Conservation (phyloP, 106 monocot genomes). For the Dioscorea alata region DNA sequence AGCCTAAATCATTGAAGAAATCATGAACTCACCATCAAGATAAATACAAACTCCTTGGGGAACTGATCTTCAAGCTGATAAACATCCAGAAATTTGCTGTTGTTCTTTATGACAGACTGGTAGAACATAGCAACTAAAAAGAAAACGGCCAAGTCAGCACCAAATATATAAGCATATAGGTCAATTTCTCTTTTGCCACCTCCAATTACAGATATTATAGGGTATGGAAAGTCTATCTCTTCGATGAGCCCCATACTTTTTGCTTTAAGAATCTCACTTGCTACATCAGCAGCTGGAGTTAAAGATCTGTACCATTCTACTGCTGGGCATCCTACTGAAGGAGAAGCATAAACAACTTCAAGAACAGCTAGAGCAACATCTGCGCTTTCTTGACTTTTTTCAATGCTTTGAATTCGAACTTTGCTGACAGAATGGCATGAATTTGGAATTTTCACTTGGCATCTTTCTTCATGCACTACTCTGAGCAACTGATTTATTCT, state of each 20-base stretch:
- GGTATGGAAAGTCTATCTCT: constrained; percentile 72
- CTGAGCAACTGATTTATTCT: constrained; percentile 66
- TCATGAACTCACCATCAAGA: constrained; percentile 67
- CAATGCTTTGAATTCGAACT: constrained; percentile 91
- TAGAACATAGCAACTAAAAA: constrained; percentile 94
- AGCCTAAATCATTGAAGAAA: background rate
- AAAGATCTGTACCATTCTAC: constrained; percentile 63
- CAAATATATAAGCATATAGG: constrained; percentile 91
- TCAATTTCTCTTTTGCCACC: constrained; percentile 90
- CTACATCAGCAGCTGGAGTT: constrained; percentile 86
- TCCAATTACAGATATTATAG: constrained; percentile 81
- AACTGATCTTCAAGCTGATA: constrained; percentile 98
- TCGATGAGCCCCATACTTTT: constrained; percentile 46
- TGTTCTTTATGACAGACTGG: constrained; percentile 93
- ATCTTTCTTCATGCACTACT: constrained; percentile 56
- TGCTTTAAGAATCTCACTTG: constrained; percentile 64
- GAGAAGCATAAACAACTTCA: constrained; percentile 90
- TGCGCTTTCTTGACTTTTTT: constrained; percentile 60
- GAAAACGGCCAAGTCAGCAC: constrained; percentile 95
- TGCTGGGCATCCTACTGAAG: constrained; percentile 34
- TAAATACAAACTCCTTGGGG: constrained; percentile 94
- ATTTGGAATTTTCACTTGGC: constrained; percentile 26
- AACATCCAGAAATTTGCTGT: constrained; percentile 88
- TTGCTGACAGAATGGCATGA: constrained; percentile 54
- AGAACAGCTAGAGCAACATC: constrained; percentile 78